phyloP scores from a whole-genome alignment of 352 stramenopile species.

The Phytopythium litorale region DNA sequence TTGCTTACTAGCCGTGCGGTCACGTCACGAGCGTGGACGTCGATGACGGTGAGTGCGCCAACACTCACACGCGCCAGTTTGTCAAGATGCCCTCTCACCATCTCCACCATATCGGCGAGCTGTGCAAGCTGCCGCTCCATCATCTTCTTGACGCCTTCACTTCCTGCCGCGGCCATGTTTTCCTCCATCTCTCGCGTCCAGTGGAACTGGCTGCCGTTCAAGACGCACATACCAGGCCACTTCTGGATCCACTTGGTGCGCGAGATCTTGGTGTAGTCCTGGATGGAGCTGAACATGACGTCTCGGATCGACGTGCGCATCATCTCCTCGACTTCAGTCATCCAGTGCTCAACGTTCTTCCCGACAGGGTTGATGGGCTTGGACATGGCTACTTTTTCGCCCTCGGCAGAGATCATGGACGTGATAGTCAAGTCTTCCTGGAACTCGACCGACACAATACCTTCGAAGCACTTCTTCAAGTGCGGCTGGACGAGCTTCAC shows the following conservation, averaged over 20 bases:
- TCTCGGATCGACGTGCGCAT: constrained; percentile 90
- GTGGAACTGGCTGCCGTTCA: constrained; percentile 93
- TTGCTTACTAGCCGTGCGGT: constrained; percentile 89
- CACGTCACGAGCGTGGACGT: constrained; percentile 95
- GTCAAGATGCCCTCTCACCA: constrained; percentile 89
- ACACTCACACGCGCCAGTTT: constrained; percentile 86
- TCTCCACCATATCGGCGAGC: constrained; percentile 91
- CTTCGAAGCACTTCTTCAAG: constrained; percentile 95
- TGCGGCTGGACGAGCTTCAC: constrained; percentile 92
- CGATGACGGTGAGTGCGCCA: constrained; percentile 91
- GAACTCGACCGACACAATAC: constrained; percentile 88
- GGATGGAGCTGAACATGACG: constrained; percentile 82
- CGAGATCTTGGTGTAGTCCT: constrained; percentile 85
- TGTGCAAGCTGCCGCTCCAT: constrained; percentile 83
- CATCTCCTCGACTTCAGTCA: constrained; percentile 93
- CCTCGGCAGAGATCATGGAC: constrained; percentile 91
- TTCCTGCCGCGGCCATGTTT: constrained; percentile 69
- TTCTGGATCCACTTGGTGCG: constrained; percentile 92
- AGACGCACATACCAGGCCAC: constrained; percentile 87
- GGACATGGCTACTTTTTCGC: constrained; percentile 84
- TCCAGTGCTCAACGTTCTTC: constrained; percentile 93
- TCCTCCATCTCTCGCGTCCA: constrained; percentile 92
- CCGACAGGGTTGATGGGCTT: constrained; percentile 84
- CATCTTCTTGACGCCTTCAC: constrained; percentile 76
- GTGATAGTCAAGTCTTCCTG: constrained; percentile 89